These are phyloP conservation scores for Fusarium zealandicum DNA, from an alignment of 2,329 filamentous ascomycete genomes.

Conservation along the genomic window DNA sequence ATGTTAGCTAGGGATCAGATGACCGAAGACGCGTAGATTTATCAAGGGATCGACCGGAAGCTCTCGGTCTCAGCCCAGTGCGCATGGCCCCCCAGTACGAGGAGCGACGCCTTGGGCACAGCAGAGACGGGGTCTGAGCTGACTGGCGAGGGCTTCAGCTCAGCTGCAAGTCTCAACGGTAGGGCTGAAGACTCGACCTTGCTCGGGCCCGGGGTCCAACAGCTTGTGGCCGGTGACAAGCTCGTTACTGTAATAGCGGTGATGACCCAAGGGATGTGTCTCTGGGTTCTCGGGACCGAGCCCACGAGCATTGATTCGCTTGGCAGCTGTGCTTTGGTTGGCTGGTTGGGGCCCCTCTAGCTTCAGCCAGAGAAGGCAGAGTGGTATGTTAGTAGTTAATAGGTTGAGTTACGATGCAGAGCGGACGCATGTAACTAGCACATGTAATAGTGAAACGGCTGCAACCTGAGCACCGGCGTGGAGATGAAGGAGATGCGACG, in stretches of 20 bases:
- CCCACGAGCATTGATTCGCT: too few species aligned
- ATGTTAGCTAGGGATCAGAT: conserved; percentile 16
- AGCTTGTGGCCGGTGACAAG: conserved; percentile 17
- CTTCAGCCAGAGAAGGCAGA: too few species aligned
- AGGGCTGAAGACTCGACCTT: conserved; percentile 2
- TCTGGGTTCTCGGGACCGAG: too few species aligned
- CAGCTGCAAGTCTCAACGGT: conserved; percentile 20
- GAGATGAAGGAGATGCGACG: conserved; percentile 5
- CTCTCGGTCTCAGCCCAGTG: too few species aligned
- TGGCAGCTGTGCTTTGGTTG: too few species aligned
- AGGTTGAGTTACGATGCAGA: too few species aligned
- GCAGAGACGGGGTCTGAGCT: conserved; percentile 2
- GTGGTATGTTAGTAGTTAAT: too few species aligned
- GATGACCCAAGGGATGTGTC: not conserved
- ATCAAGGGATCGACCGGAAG: too few species aligned
- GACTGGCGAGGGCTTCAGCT: conserved; percentile 6
- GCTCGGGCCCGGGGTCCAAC: conserved; percentile 17
- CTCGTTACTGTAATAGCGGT: not conserved
- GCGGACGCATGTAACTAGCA: too few species aligned
- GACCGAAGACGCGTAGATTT: not conserved
- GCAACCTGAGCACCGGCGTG: conserved; percentile 11
- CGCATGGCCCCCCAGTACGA: too few species aligned
- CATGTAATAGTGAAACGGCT: too few species aligned
- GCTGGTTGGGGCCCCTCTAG: not conserved
- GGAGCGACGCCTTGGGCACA: too few species aligned